A percentile compares a stretch with the other conserved stretches of the same genome.
Evolutionary conservation across 23 red algal genomes (phyloP).

Genomic region (Gracilaria domingensis): DNA sequence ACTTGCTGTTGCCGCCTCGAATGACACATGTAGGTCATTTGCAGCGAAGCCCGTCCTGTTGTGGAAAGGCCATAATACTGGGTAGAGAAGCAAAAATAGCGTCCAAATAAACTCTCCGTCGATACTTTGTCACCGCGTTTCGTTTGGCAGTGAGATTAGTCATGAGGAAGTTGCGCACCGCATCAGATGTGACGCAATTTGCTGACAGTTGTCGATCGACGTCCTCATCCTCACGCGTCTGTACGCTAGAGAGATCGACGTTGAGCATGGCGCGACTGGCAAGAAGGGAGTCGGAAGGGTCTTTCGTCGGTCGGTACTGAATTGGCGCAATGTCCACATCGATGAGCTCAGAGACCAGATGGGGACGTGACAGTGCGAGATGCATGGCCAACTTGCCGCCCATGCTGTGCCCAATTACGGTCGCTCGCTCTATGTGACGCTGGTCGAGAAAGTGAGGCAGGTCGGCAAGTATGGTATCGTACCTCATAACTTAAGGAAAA

Average conservation of each 20-base stretch:
- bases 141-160: conserved; percentile 67
- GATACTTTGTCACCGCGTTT: not conserved
- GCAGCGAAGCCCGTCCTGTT: conserved; percentile 21
- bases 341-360: conserved; percentile 74
- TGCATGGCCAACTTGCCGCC: conserved; percentile 89
- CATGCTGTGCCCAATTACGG: conserved; percentile 90
- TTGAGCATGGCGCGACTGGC: conserved; percentile 37
- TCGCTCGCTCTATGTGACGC: conserved; percentile 17
- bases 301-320: conserved; percentile 40
- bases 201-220: conserved; percentile 53
- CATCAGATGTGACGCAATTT: conserved; percentile 49
- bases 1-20: conserved; percentile 77
- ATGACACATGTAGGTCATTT: conserved; percentile 76
- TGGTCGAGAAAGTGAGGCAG: conserved; percentile 61
- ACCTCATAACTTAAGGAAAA: conserved; percentile 53
- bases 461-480: conserved; percentile 73
- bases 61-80: conserved; percentile 48
- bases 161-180: conserved; percentile 84
- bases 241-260: conserved; percentile 17
- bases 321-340: conserved; percentile 93
- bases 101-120: conserved; percentile 28
- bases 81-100: conserved; percentile 26
- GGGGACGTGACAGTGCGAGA: conserved; percentile 70
- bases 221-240: conserved; percentile 47
- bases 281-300: not conserved